Base-by-base conservation (phyloP, 176 grass and related monocot species). In the Musa troglodytarum region DNA sequence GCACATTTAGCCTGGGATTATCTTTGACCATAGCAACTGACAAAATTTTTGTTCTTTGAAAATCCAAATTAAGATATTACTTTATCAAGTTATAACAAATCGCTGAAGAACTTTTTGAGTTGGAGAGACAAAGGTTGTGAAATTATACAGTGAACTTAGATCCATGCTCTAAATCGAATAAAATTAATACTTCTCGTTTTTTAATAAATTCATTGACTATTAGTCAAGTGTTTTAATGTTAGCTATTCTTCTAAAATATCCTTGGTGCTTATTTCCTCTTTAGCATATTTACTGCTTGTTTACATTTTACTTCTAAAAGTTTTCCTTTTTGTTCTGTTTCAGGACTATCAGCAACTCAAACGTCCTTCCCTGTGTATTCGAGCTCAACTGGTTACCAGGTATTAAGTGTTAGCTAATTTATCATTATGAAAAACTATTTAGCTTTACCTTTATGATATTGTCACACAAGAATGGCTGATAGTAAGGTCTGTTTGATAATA, bases 381-480 rank as follows among this genome's bases (percentile, higher is more conserved):
- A 85, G 74, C 50, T 77, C 71, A 81, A 74, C 65, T 76, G 65
- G 54, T 20, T 81, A 83, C 55, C 74, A 88, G 89, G 89, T 92
- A 76, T 71, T 49, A 23, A 74, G 34, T 78, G 59, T 65, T 54
- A 26, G 8, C 24, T 52, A 23, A 61, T 65, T 34, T 68, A 20
- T 29, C 2, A 49, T 17, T 19, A 19, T 1, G 2, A 28, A 65
- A 12, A 26, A 11, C n/a, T n/a, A 28, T 70, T 50, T 70, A 11
- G 19, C 34, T 50, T 70, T 50, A 43, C 15, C 28, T 69, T 12
- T 10, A 69, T 2, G 14, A 9, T 50, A 17, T 50, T 34, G 10
- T 67, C 64, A 67, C 29, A 13, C 64, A 67, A 67, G 23, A 13
- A 67, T 22, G 22, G 63, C 26, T 23, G 1, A 22, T 43, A 4